A percentile compares a stretch with the other conserved stretches of the same genome.
phyloP scores from a whole-genome alignment of 805 yeast genomes.

The Candida coleopterorum region DNA sequence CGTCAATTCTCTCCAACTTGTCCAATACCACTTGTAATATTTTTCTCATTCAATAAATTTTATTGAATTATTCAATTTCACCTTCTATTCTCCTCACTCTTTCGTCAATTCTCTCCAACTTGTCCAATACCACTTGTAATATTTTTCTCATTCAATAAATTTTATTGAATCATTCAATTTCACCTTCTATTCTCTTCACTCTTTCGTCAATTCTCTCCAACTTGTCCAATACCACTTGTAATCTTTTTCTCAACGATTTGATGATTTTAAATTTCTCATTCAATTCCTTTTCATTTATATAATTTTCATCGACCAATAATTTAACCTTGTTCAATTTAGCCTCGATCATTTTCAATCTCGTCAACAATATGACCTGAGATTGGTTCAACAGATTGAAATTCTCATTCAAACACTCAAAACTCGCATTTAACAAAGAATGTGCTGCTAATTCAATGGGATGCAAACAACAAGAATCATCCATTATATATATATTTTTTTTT shows the following conservation, averaged over 20 bases:
- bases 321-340: conserved; percentile 25
- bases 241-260: conserved; percentile 26
- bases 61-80: too few species aligned
- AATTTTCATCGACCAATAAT: conserved; percentile 13
- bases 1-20: background rate
- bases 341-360: conserved; percentile 43
- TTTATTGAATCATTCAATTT: conserved; percentile 7
- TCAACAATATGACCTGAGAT: conserved; percentile 50
- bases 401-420: conserved; percentile 47
- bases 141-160: too few species aligned
- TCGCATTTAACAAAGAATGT: conserved; percentile 50
- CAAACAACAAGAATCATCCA: conserved; percentile 21
- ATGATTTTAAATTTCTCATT: conserved; percentile 17
- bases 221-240: conserved; percentile 22
- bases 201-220: conserved; percentile 34
- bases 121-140: background rate
- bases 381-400: conserved; percentile 51
- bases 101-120: background rate
- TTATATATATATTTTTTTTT: too few species aligned
- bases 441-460: conserved; percentile 61
- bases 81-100: too few species aligned
- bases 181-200: conserved; percentile 15
- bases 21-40: too few species aligned
- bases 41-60: too few species aligned
- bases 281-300: conserved; percentile 17